Evolutionary conservation across 148 eudicot genomes (phyloP).

Genomic region (Bassia scoparia): DNA sequence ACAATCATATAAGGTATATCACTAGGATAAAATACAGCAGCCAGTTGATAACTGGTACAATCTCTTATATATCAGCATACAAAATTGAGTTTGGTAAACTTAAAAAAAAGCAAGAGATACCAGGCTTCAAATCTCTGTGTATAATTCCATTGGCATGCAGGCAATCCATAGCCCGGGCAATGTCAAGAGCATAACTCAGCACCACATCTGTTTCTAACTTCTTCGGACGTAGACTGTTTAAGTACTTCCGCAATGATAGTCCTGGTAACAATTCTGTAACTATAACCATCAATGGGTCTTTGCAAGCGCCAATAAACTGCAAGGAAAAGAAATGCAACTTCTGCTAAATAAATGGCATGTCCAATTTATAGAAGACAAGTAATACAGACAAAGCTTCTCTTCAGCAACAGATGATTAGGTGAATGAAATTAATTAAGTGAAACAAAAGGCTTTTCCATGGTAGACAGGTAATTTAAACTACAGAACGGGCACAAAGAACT

Average conservation of each 20-base stretch:
- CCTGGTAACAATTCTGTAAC: constrained; percentile 90
- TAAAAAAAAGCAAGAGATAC: constrained; percentile 39
- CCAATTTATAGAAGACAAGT: background rate
- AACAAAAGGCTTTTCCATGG: background rate
- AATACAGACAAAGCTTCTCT: background rate
- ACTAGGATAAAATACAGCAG: background rate
- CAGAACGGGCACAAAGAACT: background rate
- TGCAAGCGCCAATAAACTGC: constrained; percentile 99
- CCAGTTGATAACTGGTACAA: constrained; percentile 5
- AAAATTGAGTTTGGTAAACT: background rate
- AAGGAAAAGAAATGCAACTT: constrained; percentile 15
- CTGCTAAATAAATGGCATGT: background rate
- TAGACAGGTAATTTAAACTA: background rate
- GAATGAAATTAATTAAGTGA: constrained; percentile 8
- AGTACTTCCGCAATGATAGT: constrained; percentile 77
- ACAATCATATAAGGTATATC: background rate
- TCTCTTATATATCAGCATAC: constrained; percentile 6
- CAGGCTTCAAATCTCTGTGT: constrained; percentile 96
- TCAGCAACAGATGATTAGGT: background rate
- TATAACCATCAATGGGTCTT: constrained; percentile 95
- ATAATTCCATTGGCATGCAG: constrained; percentile 94
- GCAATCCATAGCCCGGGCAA: constrained; percentile 87
- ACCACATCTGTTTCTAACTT: constrained; percentile 62
- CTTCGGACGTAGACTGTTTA: constrained; percentile 66
- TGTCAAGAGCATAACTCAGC: constrained; percentile 71